Percentiles rank a stretch among this genome's conserved stretches.
These are phyloP conservation scores for Bothriochloa decipiens DNA, from an alignment of 176 grass and related monocot species.

Conservation along the genomic window DNA sequence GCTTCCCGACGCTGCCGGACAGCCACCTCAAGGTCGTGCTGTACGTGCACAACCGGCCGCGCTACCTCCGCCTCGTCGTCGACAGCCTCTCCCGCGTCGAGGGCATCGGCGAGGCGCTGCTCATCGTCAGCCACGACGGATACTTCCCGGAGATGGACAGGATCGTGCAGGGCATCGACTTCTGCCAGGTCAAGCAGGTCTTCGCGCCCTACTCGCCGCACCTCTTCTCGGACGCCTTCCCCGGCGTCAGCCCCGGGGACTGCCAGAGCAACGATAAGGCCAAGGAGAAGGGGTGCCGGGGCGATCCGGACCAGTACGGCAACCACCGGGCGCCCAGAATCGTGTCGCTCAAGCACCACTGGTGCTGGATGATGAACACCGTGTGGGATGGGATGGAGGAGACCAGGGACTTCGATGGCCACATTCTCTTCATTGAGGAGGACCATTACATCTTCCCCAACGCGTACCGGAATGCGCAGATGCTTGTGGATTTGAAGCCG, in stretches of 20 bases:
- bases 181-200: constrained; percentile 98
- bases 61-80: constrained; percentile 79
- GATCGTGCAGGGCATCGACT: constrained; percentile 70
- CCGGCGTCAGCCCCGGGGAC: constrained; percentile 67
- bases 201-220: constrained; percentile 92
- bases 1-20: constrained; percentile 58
- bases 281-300: constrained; percentile 61
- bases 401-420: constrained; percentile 62
- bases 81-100: constrained; percentile 71
- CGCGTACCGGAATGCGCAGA: constrained; percentile 75
- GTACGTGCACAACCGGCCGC: constrained; percentile 91
- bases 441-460: constrained; percentile 96
- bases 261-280: constrained; percentile 76
- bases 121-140: constrained; percentile 93
- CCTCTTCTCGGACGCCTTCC: constrained; percentile 74
- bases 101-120: constrained; percentile 83
- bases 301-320: constrained; percentile 80
- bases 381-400: constrained; percentile 93
- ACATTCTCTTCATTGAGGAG: constrained; percentile 96
- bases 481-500: constrained; percentile 78
- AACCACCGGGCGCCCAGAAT: constrained; percentile 88
- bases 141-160: constrained; percentile 89
- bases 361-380: constrained; percentile 99
- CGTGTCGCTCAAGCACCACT: constrained; percentile 94
- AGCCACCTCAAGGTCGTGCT: constrained; percentile 78